Base-by-base conservation (phyloP, 306 rosid genomes). In the Corylus americana region DNA sequence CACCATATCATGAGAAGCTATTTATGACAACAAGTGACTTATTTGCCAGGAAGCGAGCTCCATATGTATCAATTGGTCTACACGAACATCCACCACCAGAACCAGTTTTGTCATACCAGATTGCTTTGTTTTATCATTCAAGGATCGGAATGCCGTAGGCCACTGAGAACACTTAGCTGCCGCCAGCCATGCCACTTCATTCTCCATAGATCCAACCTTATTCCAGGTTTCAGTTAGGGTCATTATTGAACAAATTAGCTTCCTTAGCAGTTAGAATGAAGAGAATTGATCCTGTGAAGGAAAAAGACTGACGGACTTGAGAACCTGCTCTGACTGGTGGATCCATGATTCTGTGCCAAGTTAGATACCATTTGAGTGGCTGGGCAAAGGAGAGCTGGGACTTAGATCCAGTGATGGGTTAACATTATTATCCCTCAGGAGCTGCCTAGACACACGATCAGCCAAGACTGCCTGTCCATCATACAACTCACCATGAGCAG, bases 381-480 rank as follows among this genome's bases (percentile, higher is more conserved):
- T 70, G 22, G 88, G 88, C 85, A 89, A 81, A 54, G 94, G 71
- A 53, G 99, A 82, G 71, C 69, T 83, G 74, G 96, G 90, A 76
- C 87, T 89, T 51, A 89, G 85, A 88, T 94, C 98, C 83, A 91
- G 75, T 53, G 95, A 82, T 14, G 91, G 91, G 78, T 80, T 86
- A 77, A 82, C 93, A 84, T 89, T 86, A 84, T 89, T 86, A 61
- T 95, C 97, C 81, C 92, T 76, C 37, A 93, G 82, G 66, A 95
- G 92, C 89, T 91, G 96, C 70, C 89, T 89, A 44, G 93, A 89
- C 71, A 95, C 97, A 5, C 98, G 92, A 88, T 89, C 97, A 4
- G 99, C 99, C 89, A 95, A 87, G 79, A 93, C 92, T 12, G 91
- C 87, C 75, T 95, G 98, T 82, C 91, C 94, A 80, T 95, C 93